Evolutionary conservation across 805 yeast species (phyloP).

Genomic region (Torulaspora gathmanii): DNA sequence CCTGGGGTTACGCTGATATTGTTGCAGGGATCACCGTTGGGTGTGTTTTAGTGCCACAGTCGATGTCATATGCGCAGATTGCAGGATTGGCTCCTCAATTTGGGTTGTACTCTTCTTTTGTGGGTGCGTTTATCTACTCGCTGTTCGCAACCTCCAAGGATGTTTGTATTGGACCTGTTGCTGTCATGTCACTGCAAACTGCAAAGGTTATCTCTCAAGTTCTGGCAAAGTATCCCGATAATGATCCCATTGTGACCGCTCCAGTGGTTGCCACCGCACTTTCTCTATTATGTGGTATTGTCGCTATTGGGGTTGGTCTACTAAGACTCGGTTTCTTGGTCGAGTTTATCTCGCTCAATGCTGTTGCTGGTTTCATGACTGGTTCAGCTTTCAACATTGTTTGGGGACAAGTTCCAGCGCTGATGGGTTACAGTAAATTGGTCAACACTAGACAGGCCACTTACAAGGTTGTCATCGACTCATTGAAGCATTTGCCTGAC

Average conservation of each 20-base stretch:
- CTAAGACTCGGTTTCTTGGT: constrained; percentile 81
- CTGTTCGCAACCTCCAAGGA: constrained; percentile 93
- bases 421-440: constrained; percentile 64
- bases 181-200: constrained; percentile 87
- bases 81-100: constrained; percentile 79
- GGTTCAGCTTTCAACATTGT: constrained; percentile 87
- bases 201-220: constrained; percentile 71
- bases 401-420: constrained; percentile 78
- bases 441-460: constrained; percentile 74
- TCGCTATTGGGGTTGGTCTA: constrained; percentile 77
- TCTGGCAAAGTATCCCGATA: constrained; percentile 43
- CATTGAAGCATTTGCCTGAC: constrained; percentile 65
- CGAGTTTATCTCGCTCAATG: constrained; percentile 85
- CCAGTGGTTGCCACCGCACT: constrained; percentile 77
- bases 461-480: constrained; percentile 62
- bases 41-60: constrained; percentile 86
- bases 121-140: constrained; percentile 84
- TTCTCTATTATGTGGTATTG: constrained; percentile 78
- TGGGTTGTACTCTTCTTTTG: constrained; percentile 86
- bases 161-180: constrained; percentile 95
- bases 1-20: constrained; percentile 77
- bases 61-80: constrained; percentile 89
- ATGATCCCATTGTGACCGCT: constrained; percentile 40
- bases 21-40: constrained; percentile 95
- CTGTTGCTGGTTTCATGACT: constrained; percentile 90